Percentiles rank a stretch among this genome's conserved stretches.
phyloP scores from a whole-genome alignment of 257 asterid species.

The Solanum verrucosum region DNA sequence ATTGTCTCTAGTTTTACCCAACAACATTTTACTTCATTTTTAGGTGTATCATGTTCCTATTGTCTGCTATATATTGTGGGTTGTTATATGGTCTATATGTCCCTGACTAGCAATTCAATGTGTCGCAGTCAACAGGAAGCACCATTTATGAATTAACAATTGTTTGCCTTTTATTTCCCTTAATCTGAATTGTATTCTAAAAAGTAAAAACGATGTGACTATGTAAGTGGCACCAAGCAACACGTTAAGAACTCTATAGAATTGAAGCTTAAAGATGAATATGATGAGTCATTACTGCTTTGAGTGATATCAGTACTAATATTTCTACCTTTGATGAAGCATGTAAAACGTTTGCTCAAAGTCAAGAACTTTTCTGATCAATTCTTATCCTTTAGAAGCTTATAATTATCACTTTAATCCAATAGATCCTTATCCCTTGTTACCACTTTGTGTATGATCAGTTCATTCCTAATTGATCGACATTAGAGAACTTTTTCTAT shows the following conservation, averaged over 20 bases:
- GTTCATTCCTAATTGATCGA: neutral
- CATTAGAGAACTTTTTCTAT: neutral
- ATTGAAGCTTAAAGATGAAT: neutral
- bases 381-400: neutral
- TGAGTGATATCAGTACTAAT: neutral
- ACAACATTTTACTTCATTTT: constrained; percentile 6
- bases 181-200: neutral
- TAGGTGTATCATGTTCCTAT: constrained; percentile 41
- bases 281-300: neutral
- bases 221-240: neutral
- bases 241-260: neutral
- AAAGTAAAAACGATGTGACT: neutral
- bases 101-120: constrained; percentile 59
- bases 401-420: neutral
- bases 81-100: constrained; percentile 57
- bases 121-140: constrained; percentile 21
- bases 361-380: neutral
- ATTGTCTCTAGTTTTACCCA: neutral
- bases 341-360: neutral
- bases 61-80: constrained; percentile 43
- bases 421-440: neutral
- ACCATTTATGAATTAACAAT: constrained; percentile 30
- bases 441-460: neutral
- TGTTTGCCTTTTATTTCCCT: neutral
- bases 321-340: neutral